Conservation (phyloP, 345 rosid genomes). For the Populus simonii region DNA sequence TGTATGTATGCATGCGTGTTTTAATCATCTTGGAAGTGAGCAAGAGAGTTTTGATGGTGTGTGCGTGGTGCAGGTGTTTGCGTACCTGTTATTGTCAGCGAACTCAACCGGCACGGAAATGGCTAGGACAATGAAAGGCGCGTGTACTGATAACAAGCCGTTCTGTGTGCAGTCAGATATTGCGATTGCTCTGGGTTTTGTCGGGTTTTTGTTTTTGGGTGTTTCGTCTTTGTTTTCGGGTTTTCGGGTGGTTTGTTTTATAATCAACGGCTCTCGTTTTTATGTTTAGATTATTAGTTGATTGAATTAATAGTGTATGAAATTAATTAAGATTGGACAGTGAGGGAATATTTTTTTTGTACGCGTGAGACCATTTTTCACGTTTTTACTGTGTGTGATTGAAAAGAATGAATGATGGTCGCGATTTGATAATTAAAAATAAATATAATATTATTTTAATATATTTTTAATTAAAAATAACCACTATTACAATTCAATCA, state of each 20-base stretch:
- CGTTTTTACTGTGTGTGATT: background rate
- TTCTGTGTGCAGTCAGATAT: constrained; percentile 80
- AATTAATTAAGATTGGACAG: background rate
- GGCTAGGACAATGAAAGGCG: constrained; percentile 58
- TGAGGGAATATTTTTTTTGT: background rate
- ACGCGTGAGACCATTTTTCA: background rate
- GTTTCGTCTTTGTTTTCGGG: constrained; percentile 75
- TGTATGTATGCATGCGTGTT: background rate
- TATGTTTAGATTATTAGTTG: constrained; percentile 39
- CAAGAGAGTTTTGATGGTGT: background rate
- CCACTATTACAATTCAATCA: too few relatives aligned
- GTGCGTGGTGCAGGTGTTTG: constrained; percentile 51
- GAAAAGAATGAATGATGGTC: background rate
- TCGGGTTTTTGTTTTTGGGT: constrained; percentile 69
- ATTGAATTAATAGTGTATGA: background rate
- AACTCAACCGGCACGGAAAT: constrained; percentile 70
- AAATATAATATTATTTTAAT: too few relatives aligned
- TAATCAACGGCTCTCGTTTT: constrained; percentile 84
- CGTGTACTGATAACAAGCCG: constrained; percentile 45
- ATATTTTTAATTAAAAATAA: too few relatives aligned
- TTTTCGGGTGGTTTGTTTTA: constrained; percentile 70
- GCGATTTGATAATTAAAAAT: too few relatives aligned
- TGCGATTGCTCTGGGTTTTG: constrained; percentile 73
- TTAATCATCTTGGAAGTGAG: too few relatives aligned
- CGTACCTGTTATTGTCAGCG: constrained; percentile 79